Evolutionary conservation across 2,329 filamentous ascomycete species (phyloP).

Genomic region (Penicillium sp.): DNA sequence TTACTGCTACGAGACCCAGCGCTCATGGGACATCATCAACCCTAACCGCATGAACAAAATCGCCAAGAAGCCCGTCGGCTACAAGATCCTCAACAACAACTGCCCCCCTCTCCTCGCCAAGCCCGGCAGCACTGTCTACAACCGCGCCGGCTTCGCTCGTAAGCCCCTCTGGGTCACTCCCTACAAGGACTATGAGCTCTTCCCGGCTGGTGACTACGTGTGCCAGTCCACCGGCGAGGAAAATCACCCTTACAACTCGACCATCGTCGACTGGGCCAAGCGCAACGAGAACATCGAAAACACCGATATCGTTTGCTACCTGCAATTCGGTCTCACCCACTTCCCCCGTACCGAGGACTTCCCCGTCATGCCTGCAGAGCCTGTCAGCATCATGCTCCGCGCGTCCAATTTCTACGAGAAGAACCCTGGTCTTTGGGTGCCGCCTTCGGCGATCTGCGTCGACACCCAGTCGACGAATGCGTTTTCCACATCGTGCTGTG

Average conservation of each 20-base stretch:
- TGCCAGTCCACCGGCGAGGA: slow-evolving; percentile 58
- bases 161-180: slow-evolving; percentile 63
- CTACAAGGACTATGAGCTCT: slow-evolving; percentile 62
- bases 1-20: slow-evolving; percentile 56
- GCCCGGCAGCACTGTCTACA: slow-evolving; percentile 58
- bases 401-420: slow-evolving; percentile 63
- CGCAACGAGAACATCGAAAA: slow-evolving; percentile 59
- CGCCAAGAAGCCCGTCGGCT: slow-evolving; percentile 32
- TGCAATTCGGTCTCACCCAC: slow-evolving; percentile 63
- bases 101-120: slow-evolving; percentile 50
- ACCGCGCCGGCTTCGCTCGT: slow-evolving; percentile 62
- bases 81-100: slow-evolving; percentile 35
- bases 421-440: slow-evolving; percentile 64
- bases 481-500: slow-evolving; percentile 30
- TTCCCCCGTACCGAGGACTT: slow-evolving; percentile 57
- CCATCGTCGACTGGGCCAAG: slow-evolving; percentile 41
- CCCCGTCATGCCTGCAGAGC: slow-evolving; percentile 63
- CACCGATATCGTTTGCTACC: slow-evolving; percentile 60
- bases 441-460: slow-evolving; percentile 38
- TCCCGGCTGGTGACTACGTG: slow-evolving; percentile 63
- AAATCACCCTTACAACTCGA: slow-evolving; percentile 50
- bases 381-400: slow-evolving; percentile 60
- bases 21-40: slow-evolving; percentile 36
- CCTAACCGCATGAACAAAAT: slow-evolving; percentile 30
- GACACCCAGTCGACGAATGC: slow-evolving; percentile 37